Evolutionary conservation across 2,329 filamentous ascomycete species (phyloP), one percentile per base, ranked within the genome.

Genomic region (Lasiodiplodia theobromae): DNA sequence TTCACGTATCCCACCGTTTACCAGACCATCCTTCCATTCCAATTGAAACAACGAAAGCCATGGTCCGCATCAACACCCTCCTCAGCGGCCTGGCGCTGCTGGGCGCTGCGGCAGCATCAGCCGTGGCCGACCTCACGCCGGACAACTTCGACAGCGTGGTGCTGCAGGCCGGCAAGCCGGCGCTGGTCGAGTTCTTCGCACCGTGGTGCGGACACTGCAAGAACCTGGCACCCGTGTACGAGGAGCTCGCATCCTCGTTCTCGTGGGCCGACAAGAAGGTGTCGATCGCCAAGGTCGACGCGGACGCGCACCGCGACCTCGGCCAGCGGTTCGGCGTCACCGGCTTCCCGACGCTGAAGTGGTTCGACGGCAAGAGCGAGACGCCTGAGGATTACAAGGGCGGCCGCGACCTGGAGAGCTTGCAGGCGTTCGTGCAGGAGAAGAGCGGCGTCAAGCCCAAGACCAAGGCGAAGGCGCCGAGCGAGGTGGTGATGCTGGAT

Each of bases 181-280:
- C 96, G 0, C 90, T 99, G 31, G 94, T 98, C 75, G 94, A 98
- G 81, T 99, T 99, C 88, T 98, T 97, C 78, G 96, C 96, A 40
- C 94, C 95, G 28, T 99, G 96, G 96, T 99, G 96, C 78, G 96
- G 96, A 38, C 96, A 99, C 87, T 99, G 96, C 93, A 98, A 98
- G 88, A 97, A 85, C 77, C 91, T 99, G 40, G 96, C 96, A 18
- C 96, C 96, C 62, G 85, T 96, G 69, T 99, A 96, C 82, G 96
- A 99, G 80, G 92, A 99, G 79, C 89, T 99, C 53, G 96, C 89
- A 57, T 80, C 85, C 62, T 84, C 86, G 52, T 97, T 94, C 80
- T 89, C 91, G 72, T 89, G 87, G 76, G 89, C 89, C 72, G 83
- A 93, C 84, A 85, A 90, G 78, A 90, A 91, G 77, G 88, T 99